Conservation (phyloP, 2,329 filamentous ascomycete genomes). For the Pyrenochaeta sp. region DNA sequence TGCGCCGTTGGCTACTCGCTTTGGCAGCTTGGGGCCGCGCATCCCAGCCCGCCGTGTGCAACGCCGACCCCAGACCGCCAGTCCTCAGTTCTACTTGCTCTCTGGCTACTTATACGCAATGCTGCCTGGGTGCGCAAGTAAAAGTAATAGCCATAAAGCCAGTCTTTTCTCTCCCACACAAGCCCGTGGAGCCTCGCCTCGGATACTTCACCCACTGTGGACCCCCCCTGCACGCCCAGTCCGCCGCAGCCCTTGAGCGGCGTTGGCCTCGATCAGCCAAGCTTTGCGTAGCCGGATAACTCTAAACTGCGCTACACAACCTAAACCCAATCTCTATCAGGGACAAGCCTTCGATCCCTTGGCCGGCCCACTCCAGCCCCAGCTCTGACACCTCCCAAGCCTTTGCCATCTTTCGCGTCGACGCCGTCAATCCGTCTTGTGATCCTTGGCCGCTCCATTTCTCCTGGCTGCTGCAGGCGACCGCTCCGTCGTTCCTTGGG, state of each 20-base stretch:
- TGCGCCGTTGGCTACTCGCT: conserved; percentile 33
- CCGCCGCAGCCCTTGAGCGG: conserved; percentile 23
- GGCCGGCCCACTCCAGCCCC: conserved; percentile 26
- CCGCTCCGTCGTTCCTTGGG: not conserved
- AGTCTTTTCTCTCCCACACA: too few relatives aligned
- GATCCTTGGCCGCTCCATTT: conserved; percentile 32
- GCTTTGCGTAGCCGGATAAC: conserved; percentile 30
- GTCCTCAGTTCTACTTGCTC: too few relatives aligned
- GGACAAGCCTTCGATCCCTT: conserved; percentile 46
- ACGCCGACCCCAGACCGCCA: conserved; percentile 11
- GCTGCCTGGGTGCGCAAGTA: too few relatives aligned
- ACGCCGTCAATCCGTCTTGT: conserved; percentile 37
- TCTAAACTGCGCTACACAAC: conserved; percentile 38
- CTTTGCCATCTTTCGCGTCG: conserved; percentile 14
- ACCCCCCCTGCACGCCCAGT: conserved; percentile 23
- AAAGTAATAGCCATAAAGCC: too few relatives aligned
- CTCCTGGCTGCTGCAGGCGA: too few relatives aligned
- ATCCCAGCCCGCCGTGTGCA: conserved; percentile 15
- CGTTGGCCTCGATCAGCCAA: conserved; percentile 33
- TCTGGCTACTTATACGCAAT: too few relatives aligned
- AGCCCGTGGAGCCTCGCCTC: too few relatives aligned
- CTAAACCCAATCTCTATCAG: conserved; percentile 43
- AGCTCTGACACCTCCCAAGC: conserved; percentile 37
- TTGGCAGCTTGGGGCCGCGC: conserved; percentile 28
- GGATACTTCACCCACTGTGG: too few relatives aligned